Evolutionary conservation across 2,329 filamentous ascomycete genomes (phyloP), one percentile per base, ranked within the genome.

Genomic region (Colletotrichum higginsianum): DNA sequence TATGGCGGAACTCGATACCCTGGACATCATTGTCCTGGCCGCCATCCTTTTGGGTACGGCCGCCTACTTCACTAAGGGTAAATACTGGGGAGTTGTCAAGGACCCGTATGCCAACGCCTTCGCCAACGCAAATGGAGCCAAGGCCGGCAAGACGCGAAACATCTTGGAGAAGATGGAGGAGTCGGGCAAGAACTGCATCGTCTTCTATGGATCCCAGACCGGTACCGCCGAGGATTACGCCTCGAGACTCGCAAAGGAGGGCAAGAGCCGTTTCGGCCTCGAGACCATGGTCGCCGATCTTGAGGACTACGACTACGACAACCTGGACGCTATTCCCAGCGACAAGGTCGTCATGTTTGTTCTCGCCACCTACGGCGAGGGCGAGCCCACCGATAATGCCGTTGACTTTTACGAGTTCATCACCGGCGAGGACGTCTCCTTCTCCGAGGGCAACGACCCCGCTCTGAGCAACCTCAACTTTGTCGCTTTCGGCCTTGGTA

Each of bases 321-420:
- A 95, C 79, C 88, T 99, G 74, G 96, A 99, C 82, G 87, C 91
- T 67, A 90, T 98, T 77, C 94, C 96, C 55, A 90, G 91, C 75
- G 95, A 98, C 83, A 98, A 98, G 84, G 84, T 99, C 63, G 94
- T 92, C 77, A 93, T 99, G 86, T 99, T 99, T 80, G 93, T 99
- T 71, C 89, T 99, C 74, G 96, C 96, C 63, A 99, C 97, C 46
- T 99, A 99, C 78, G 96, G 96, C 75, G 96, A 99, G 87, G 96
- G 96, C 74, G 97, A 99, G 84, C 96, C 96, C 55, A 99, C 97
- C 42, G 96, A 99, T 80, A 99, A 99, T 80, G 96, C 97, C 8
- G 96, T 98, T 74, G 96, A 99, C 77, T 99, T 99, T 86, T 98
- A 97, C 86, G 96, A 99, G 82, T 98, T 98, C 84, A 89, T 98